phyloP scores from a whole-genome alignment of 208 protist species.

The Trypanosoma conorhini region DNA sequence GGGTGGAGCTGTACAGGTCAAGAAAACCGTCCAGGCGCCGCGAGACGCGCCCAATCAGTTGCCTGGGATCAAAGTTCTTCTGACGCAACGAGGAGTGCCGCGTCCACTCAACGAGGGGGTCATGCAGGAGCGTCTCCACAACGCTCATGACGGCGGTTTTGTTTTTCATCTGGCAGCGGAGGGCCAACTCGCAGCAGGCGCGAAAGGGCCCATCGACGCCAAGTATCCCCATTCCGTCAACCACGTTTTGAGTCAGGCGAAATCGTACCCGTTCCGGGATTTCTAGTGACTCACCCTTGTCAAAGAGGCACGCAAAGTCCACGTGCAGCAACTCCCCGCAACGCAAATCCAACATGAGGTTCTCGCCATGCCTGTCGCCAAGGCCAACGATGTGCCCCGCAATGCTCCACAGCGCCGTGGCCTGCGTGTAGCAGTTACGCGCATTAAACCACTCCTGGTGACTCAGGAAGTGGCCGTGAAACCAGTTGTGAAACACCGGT shows the following conservation, averaged over 20 bases:
- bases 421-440: slow-evolving; percentile 85
- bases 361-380: slow-evolving; percentile 95
- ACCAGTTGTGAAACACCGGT: slow-evolving; percentile 95
- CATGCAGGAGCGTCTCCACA: slow-evolving; percentile 95
- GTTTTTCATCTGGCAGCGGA: slow-evolving; percentile 92
- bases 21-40: slow-evolving; percentile 82
- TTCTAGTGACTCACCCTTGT: slow-evolving; percentile 94
- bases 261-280: slow-evolving; percentile 97
- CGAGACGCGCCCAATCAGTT: slow-evolving; percentile 69
- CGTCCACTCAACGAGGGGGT: slow-evolving; percentile 96
- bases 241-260: slow-evolving; percentile 96
- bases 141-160: slow-evolving; percentile 95
- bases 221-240: slow-evolving; percentile 95
- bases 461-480: slow-evolving; percentile 82
- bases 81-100: slow-evolving; percentile 26
- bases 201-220: slow-evolving; percentile 94
- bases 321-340: slow-evolving; percentile 93
- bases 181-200: slow-evolving; percentile 75
- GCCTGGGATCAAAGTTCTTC: slow-evolving; percentile 39
- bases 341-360: slow-evolving; percentile 93
- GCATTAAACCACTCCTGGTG: slow-evolving; percentile 92
- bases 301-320: slow-evolving; percentile 97
- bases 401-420: slow-evolving; percentile 95
- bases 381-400: slow-evolving; percentile 95
- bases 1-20: slow-evolving; percentile 63